These are phyloP conservation scores for Ceratopteris richardii DNA, from an alignment of 75 land plant genomes.

Conservation along the genomic window DNA sequence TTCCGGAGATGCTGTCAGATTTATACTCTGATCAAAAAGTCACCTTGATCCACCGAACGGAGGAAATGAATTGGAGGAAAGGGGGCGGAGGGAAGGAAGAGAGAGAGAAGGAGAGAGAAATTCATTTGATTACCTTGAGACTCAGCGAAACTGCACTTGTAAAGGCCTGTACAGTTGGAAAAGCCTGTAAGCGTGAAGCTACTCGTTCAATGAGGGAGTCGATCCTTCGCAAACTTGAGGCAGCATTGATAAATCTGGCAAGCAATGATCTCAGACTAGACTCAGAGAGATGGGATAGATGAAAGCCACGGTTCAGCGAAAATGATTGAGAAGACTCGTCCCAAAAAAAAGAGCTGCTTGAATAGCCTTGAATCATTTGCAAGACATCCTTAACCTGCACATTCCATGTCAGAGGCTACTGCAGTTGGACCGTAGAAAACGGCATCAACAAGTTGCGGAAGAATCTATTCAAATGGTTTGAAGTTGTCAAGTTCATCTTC, in stretches of 20 bases:
- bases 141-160: conserved; percentile 50
- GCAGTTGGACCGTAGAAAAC: not conserved
- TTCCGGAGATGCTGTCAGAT: conserved; percentile 49
- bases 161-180: conserved; percentile 87
- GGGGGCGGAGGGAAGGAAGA: not conserved
- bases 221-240: conserved; percentile 57
- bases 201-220: conserved; percentile 46
- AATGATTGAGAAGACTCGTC: conserved; percentile 35
- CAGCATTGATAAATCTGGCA: conserved; percentile 45
- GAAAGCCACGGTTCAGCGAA: conserved; percentile 40
- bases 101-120: not conserved
- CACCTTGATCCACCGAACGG: not conserved
- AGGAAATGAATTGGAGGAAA: not conserved
- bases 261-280: conserved; percentile 50
- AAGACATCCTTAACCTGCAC: conserved; percentile 67
- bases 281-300: conserved; percentile 64
- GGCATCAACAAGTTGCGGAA: too few relatives aligned
- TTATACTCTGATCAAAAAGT: not conserved
- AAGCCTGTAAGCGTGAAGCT: conserved; percentile 10
- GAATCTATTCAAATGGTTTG: too few relatives aligned
- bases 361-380: conserved; percentile 71
- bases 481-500: not conserved
- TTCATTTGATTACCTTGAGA: conserved; percentile 42
- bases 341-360: conserved; percentile 57
- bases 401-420: conserved; percentile 1